Conservation (phyloP, 192 early-diverging fungal genomes). For the Backusella morwellensis region DNA sequence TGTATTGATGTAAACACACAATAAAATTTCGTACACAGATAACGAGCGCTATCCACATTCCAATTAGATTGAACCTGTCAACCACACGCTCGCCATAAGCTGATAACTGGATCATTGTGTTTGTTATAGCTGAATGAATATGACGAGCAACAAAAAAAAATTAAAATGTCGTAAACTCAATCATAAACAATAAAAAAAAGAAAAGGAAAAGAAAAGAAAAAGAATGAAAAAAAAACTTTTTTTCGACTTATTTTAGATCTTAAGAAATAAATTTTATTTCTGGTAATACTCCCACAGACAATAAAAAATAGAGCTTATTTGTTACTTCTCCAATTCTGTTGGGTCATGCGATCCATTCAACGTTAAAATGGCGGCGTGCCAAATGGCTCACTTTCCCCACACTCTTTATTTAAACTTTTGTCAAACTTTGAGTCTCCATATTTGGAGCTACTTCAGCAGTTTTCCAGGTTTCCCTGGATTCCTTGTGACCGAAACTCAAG, state of each 20-base stretch:
- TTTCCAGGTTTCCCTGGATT: neutral
- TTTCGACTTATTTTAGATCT: neutral
- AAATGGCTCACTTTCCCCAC: neutral
- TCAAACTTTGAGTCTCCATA: neutral
- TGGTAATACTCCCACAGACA: neutral
- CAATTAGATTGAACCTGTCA: slow-evolving; percentile 33
- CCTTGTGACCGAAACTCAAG: neutral
- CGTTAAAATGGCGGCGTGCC: neutral
- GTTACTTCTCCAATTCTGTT: neutral
- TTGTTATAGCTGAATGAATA: slow-evolving; percentile 2
- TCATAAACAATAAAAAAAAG: neutral
- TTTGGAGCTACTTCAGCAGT: neutral
- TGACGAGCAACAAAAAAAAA: neutral
- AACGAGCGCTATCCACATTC: slow-evolving; percentile 25
- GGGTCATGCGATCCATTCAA: neutral
- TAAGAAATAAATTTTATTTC: neutral
- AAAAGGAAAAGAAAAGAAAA: neutral
- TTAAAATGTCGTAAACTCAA: neutral
- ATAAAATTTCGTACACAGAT: slow-evolving; percentile 27
- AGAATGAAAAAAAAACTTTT: neutral
- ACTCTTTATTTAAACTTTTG: neutral
- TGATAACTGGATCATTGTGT: slow-evolving; percentile 26
- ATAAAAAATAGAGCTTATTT: neutral
- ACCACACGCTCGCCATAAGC: slow-evolving; percentile 29
- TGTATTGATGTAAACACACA: slow-evolving; percentile 26